Evolutionary conservation across 2,329 filamentous ascomycete species (phyloP).

Genomic region (Ramularia endophylla): DNA sequence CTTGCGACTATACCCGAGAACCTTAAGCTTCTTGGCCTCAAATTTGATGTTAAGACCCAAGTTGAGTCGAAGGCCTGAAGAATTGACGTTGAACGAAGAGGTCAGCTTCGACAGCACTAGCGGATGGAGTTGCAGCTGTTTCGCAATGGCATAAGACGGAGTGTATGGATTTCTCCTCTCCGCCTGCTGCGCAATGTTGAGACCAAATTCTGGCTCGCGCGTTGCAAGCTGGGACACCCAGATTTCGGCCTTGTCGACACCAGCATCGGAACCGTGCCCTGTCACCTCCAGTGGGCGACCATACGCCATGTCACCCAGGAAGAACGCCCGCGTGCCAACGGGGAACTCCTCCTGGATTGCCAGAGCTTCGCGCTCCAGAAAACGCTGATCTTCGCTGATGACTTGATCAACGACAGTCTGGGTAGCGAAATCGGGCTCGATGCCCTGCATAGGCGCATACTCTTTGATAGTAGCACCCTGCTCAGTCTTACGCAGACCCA

Average conservation of each 20-base stretch:
- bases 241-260: constrained; percentile 67
- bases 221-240: constrained; percentile 66
- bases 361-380: constrained; percentile 81
- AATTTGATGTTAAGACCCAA: constrained; percentile 96
- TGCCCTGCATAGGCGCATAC: constrained; percentile 76
- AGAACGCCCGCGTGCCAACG: constrained; percentile 75
- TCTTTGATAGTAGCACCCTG: constrained; percentile 89
- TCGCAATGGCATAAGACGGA: constrained; percentile 84
- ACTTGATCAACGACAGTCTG: constrained; percentile 89
- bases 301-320: constrained; percentile 88
- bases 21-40: constrained; percentile 90
- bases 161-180: constrained; percentile 69
- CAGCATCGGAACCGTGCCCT: constrained; percentile 55
- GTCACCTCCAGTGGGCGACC: constrained; percentile 82
- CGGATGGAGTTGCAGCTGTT: constrained; percentile 72
- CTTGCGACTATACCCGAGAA: constrained; percentile 89
- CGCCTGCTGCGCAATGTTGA: constrained; percentile 62
- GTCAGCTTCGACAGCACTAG: constrained; percentile 93
- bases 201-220: constrained; percentile 76
- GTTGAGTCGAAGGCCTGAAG: constrained; percentile 79
- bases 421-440: constrained; percentile 85
- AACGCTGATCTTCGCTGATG: constrained; percentile 83
- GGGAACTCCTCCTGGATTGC: constrained; percentile 92
- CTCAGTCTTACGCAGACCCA: constrained; percentile 83
- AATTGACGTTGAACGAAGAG: constrained; percentile 80